Conservation (phyloP, 1,139 yeast species). For the Schwanniomyces etchellsii region DNA sequence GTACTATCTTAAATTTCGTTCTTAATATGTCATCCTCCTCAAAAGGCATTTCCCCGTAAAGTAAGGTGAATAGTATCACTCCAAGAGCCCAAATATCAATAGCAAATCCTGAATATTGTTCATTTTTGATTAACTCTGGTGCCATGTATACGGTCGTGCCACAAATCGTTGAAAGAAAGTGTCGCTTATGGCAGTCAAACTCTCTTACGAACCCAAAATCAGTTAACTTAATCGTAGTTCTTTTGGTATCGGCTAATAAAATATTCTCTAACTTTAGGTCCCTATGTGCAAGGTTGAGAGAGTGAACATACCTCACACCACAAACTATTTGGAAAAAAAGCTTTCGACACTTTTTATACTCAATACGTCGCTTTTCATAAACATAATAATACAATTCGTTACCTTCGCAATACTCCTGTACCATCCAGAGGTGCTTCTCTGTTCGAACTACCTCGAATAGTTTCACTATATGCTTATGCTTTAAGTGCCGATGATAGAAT, state of each 20-base stretch:
- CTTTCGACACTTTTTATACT: constrained; percentile 47
- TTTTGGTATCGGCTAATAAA: constrained; percentile 61
- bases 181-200: constrained; percentile 44
- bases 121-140: constrained; percentile 71
- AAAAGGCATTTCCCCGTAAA: constrained; percentile 88
- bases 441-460: constrained; percentile 83
- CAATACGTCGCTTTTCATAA: constrained; percentile 50
- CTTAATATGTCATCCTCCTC: constrained; percentile 72
- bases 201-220: constrained; percentile 96
- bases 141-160: constrained; percentile 98
- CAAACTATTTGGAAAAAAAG: constrained; percentile 75
- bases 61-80: constrained; percentile 81
- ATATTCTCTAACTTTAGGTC: constrained; percentile 88
- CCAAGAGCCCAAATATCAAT: constrained; percentile 94
- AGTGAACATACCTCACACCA: constrained; percentile 82
- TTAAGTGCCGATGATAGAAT: constrained; percentile 79
- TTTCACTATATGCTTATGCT: constrained; percentile 78
- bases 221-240: constrained; percentile 59
- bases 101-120: constrained; percentile 74
- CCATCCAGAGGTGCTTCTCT: constrained; percentile 80
- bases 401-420: constrained; percentile 84
- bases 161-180: constrained; percentile 75
- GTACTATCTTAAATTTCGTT: constrained; percentile 56
- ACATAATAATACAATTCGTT: constrained; percentile 79
- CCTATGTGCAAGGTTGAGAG: constrained; percentile 78